Evolutionary conservation across 2,329 filamentous ascomycete species (phyloP).

Genomic region (Sarocladiaceae sp.): DNA sequence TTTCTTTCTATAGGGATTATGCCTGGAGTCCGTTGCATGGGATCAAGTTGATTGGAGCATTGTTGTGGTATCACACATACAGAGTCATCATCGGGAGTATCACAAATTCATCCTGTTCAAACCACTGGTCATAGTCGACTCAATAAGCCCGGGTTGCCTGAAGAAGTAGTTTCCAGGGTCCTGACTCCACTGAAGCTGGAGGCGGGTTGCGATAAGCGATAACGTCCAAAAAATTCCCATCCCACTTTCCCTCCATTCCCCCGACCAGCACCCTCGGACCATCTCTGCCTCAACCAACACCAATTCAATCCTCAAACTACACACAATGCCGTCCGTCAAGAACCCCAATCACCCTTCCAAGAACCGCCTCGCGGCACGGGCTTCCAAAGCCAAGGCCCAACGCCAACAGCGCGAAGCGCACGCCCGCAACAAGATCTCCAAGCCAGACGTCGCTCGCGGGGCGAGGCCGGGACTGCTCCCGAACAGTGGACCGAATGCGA

Average conservation of each 20-base stretch:
- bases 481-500: slow-evolving; percentile 48
- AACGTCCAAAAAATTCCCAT: slow-evolving; percentile 7
- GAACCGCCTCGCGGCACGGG: slow-evolving; percentile 45
- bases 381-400: slow-evolving; percentile 39
- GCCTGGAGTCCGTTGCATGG: slow-evolving; percentile 5
- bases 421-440: slow-evolving; percentile 34
- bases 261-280: neutral
- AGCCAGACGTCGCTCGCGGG: slow-evolving; percentile 42
- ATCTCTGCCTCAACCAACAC: neutral
- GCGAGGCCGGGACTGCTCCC: slow-evolving; percentile 50
- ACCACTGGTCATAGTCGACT: no score
- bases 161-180: no score
- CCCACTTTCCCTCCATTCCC: neutral
- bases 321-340: slow-evolving; percentile 37
- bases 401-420: slow-evolving; percentile 36
- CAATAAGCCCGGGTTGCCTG: no score
- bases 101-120: no score
- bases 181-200: no score
- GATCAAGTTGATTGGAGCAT: no score
- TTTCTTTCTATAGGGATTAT: neutral
- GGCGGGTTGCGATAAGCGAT: slow-evolving; percentile 8
- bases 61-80: no score
- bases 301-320: neutral
- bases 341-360: slow-evolving; percentile 55
- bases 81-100: no score